Conservation (phyloP, 192 early-diverging fungal species). For the Gonapodya prolifera region DNA sequence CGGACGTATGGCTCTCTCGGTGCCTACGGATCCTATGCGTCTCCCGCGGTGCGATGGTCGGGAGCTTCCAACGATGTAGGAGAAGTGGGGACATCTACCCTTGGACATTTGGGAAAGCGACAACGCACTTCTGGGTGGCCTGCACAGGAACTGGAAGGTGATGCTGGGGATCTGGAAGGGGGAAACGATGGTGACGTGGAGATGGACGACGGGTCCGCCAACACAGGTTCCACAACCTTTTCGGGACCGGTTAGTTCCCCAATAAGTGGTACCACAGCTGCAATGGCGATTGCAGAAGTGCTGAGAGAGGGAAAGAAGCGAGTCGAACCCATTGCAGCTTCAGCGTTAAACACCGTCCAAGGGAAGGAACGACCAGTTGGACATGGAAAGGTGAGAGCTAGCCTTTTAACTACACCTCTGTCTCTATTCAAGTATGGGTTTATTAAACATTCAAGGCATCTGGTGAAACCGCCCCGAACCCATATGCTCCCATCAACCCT, state of each 20-base stretch:
- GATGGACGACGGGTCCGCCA: neutral
- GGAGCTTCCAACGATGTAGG: neutral
- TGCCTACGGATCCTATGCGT: neutral
- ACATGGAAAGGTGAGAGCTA: neutral
- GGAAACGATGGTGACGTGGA: neutral
- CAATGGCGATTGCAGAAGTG: neutral
- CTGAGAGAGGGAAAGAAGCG: neutral
- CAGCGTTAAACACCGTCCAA: neutral
- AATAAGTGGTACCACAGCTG: neutral
- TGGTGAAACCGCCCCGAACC: neutral
- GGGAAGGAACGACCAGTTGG: neutral
- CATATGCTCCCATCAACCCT: neutral
- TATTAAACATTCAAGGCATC: neutral
- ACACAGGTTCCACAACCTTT: neutral
- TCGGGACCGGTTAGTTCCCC: neutral
- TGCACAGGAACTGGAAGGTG: neutral
- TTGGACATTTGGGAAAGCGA: neutral
- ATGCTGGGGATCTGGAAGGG: neutral
- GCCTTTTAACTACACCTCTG: too few species aligned
- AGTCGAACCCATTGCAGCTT: too few species aligned
- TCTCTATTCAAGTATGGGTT: too few species aligned
- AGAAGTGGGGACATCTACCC: neutral
- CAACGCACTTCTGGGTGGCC: neutral
- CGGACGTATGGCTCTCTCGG: neutral
- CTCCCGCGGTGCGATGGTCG: neutral